Base-by-base conservation (phyloP, 140 eudicot species). In the Anethum foeniculum region DNA sequence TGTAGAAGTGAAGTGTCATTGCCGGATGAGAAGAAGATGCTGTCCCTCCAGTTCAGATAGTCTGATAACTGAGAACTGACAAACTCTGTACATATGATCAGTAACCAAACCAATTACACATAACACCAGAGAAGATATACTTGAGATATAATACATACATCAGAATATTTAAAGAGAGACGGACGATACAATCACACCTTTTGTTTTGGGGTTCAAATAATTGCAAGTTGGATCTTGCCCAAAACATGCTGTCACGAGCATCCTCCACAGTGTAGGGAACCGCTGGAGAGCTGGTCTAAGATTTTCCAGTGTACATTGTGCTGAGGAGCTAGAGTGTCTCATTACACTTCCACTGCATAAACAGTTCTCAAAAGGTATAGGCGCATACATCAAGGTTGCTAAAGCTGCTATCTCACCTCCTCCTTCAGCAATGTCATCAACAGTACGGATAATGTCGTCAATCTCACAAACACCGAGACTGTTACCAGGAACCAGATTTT, bases 361-460 rank as follows among this genome's bases (percentile, higher is more conserved):
- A 85, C 99, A 95, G 81, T 92, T 94, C 86, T 92, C 95, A 79
- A 95, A 83, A 14, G 99, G 99, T 78, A 88, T 67, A 76, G 99
- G 96, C 7, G 97, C 95, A 86, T 89, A 92, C 96, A 95, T 90
- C 76, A 95, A 84, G 77, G 97, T 92, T 79, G 97, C 99, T 81
- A 95, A 81, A 80, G 99, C 99, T 75, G 97, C 97, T 90, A 95
- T 80, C 87, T 90, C 92, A 78, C 99, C 97, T 79, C 97, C 95
- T 84, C 95, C 97, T 89, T 95, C 99, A 39, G 99, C 99, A 71
- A 95, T 95, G 80, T 95, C 99, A 84, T 95, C 99, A 77, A 95
- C 97, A 80, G 99, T 89, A 52, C 82, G 90, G 58, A 95, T 87
- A 72, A 92, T 79, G 71, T 92, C 93, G 68, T 89, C 93, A 7